Evolutionary conservation across 169 alveolate species (phyloP).

Genomic region (Sarcocystis neurona): DNA sequence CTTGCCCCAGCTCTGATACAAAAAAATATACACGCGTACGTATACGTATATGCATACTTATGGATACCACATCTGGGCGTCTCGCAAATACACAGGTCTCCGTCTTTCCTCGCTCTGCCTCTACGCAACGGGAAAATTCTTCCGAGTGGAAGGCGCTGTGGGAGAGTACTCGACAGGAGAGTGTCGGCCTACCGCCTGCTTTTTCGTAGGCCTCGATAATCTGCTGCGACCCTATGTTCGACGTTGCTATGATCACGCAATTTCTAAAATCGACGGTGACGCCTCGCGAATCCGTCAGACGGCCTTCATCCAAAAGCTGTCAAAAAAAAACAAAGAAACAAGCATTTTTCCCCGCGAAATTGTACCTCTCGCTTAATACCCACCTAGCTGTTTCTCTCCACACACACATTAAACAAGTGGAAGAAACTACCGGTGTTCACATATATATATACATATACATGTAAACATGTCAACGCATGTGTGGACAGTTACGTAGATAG

Average conservation of each 20-base stretch:
- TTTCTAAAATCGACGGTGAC: constrained; percentile 85
- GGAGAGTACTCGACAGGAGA: neutral
- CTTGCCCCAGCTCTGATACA: too few relatives aligned
- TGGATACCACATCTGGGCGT: too few relatives aligned
- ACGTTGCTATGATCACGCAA: constrained; percentile 82
- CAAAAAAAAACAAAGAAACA: neutral
- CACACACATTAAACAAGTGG: too few relatives aligned
- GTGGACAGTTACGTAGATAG: too few relatives aligned
- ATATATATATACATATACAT: too few relatives aligned
- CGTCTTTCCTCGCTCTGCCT: neutral
- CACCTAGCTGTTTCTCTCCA: too few relatives aligned
- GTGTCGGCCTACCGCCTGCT: constrained; percentile 42
- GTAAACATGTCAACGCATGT: too few relatives aligned
- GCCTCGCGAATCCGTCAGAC: constrained; percentile 86
- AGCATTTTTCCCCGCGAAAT: too few relatives aligned
- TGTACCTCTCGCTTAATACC: too few relatives aligned
- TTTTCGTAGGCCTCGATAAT: constrained; percentile 50
- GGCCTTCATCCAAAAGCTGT: constrained; percentile 83
- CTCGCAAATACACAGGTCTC: neutral
- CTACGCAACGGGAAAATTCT: neutral
- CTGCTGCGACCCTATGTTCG: constrained; percentile 83
- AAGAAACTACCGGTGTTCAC: too few relatives aligned
- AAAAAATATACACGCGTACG: too few relatives aligned
- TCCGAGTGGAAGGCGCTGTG: neutral
- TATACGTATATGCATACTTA: too few relatives aligned